Conservation (phyloP, 2,329 filamentous ascomycete genomes). For the Pseudogymnoascus sp. region DNA sequence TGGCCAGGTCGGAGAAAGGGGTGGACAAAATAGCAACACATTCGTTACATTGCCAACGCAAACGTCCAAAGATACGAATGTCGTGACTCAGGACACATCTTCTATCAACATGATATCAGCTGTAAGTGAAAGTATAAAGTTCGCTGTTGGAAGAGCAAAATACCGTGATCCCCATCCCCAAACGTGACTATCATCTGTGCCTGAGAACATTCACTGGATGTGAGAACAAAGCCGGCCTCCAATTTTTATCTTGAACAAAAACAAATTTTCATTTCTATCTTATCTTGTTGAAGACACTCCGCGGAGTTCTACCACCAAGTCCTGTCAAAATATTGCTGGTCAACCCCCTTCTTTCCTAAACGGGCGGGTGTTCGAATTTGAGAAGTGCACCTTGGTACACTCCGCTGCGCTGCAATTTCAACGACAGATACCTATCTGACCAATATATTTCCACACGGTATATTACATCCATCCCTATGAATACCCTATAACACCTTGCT, state of each 20-base stretch:
- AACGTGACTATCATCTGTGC: neutral
- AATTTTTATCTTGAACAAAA: neutral
- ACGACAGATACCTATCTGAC: neutral
- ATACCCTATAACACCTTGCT: neutral
- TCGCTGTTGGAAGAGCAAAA: neutral
- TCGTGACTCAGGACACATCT: neutral
- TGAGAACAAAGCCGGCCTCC: neutral
- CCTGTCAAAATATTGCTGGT: neutral
- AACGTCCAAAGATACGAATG: neutral
- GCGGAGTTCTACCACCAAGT: neutral
- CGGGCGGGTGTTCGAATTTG: neutral
- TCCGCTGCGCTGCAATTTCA: neutral
- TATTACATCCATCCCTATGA: neutral
- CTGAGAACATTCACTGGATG: neutral
- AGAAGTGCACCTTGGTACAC: neutral
- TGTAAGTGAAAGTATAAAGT: conserved; percentile 4
- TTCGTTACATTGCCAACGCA: conserved; percentile 6
- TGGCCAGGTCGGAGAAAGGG: neutral
- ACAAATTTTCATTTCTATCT: neutral
- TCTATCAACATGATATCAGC: neutral
- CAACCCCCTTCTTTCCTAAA: neutral
- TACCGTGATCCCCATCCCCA: neutral
- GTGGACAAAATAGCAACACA: conserved; percentile 2
- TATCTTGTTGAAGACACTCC: neutral
- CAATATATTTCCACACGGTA: neutral